Percentiles rank a stretch among this genome's conserved stretches.
Evolutionary conservation across 768 basidiomycete species (phyloP).

Genomic region (Tephrocybe sp.): DNA sequence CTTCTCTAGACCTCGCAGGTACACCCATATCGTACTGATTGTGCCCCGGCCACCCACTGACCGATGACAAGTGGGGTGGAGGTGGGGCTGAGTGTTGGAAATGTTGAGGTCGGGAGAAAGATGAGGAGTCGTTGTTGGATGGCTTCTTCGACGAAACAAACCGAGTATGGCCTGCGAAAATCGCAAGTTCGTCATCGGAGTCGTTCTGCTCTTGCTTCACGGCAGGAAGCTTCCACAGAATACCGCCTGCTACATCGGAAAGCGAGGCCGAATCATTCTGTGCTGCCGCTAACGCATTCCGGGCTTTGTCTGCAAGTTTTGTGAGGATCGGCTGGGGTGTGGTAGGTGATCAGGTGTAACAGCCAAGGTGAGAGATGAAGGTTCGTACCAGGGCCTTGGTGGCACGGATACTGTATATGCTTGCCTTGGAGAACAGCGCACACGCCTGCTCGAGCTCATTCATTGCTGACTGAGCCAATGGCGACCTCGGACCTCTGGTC

Average conservation of each 20-base stretch:
- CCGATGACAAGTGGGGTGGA: background rate
- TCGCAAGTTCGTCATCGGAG: constrained; percentile 60
- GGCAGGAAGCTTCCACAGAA: constrained; percentile 48
- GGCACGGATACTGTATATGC: constrained; percentile 56
- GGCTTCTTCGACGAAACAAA: constrained; percentile 50
- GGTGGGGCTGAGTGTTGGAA: background rate
- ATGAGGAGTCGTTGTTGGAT: constrained; percentile 13
- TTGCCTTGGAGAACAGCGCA: constrained; percentile 62
- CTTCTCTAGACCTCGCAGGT: background rate
- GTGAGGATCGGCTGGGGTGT: constrained; percentile 52
- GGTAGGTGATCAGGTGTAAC: background rate
- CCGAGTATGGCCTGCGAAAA: constrained; percentile 66
- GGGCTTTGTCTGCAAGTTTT: constrained; percentile 65
- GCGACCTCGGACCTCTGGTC: constrained; percentile 66
- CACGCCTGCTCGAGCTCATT: constrained; percentile 67
- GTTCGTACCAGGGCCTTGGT: constrained; percentile 59
- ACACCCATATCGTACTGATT: background rate
- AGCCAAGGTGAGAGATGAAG: background rate
- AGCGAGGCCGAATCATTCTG: constrained; percentile 32
- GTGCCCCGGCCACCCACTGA: constrained; percentile 5
- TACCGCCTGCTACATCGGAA: constrained; percentile 33
- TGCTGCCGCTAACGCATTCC: constrained; percentile 45
- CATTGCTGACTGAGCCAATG: constrained; percentile 66
- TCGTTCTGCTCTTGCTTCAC: constrained; percentile 43
- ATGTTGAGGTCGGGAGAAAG: background rate